Percentiles rank a stretch among this genome's conserved stretches.
Conservation (phyloP, 257 asterid species). For the Plantago ovata region DNA sequence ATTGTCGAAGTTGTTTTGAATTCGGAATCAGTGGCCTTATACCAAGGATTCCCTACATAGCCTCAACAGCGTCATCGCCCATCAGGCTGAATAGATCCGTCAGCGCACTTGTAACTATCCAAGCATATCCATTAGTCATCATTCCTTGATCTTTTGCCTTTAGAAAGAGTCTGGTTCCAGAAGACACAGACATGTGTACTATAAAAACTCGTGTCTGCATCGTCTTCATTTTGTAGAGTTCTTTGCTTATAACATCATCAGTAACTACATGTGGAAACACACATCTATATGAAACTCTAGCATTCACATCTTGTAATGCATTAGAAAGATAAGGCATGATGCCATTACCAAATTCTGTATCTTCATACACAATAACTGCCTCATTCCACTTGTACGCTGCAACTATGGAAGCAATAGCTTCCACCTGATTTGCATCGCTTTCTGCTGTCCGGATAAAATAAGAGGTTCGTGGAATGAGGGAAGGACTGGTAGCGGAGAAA, state of each 20-base stretch:
- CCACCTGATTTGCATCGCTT: slow-evolving; percentile 12
- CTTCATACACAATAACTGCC: slow-evolving; percentile 20
- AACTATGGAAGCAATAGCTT: slow-evolving; percentile 15
- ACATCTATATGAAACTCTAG: slow-evolving; percentile 18
- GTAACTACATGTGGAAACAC: slow-evolving; percentile 13
- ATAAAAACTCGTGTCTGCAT: slow-evolving; percentile 22
- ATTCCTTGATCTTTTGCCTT: slow-evolving; percentile 18
- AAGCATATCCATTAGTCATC: slow-evolving; percentile 21
- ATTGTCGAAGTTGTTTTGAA: slow-evolving; percentile 15
- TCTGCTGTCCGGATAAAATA: slow-evolving; percentile 8
- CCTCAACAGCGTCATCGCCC: background rate
- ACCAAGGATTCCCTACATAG: slow-evolving; percentile 21
- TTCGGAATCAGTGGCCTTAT: slow-evolving; percentile 7
- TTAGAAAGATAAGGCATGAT: slow-evolving; percentile 15
- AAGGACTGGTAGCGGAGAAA: slow-evolving; percentile 15
- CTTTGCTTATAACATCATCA: slow-evolving; percentile 8
- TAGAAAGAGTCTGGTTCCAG: slow-evolving; percentile 17
- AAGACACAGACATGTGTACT: slow-evolving; percentile 16
- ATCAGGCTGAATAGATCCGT: background rate
- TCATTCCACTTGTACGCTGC: slow-evolving; percentile 21
- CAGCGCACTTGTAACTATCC: slow-evolving; percentile 20
- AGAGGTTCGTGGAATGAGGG: background rate
- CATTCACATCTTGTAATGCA: slow-evolving; percentile 8
- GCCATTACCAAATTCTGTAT: slow-evolving; percentile 16
- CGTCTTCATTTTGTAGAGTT: slow-evolving; percentile 21